Percentiles rank a stretch among this genome's conserved stretches.
phyloP scores from a whole-genome alignment of 345 rosid species.

The Eucalyptus erythrocorys region DNA sequence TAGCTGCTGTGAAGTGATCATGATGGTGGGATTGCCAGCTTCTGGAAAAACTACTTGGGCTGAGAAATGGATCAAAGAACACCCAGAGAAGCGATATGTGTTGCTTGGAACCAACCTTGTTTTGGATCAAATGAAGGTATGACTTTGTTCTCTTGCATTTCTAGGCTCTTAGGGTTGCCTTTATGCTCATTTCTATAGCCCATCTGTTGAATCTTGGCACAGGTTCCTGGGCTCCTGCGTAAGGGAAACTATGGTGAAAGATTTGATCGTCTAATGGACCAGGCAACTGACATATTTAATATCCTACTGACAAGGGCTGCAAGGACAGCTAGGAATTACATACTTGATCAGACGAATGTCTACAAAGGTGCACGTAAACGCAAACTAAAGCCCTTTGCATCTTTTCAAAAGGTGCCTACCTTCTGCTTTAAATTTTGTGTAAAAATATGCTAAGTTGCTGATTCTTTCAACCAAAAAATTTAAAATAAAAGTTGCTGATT shows the following conservation, averaged over 20 bases:
- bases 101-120: slow-evolving; percentile 21
- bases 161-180: background rate
- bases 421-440: background rate
- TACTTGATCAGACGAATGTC: slow-evolving; percentile 25
- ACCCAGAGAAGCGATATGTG: slow-evolving; percentile 20
- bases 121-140: slow-evolving; percentile 30
- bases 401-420: slow-evolving; percentile 7
- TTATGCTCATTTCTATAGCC: background rate
- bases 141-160: background rate
- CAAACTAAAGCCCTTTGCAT: slow-evolving; percentile 14
- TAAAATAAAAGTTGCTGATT: background rate
- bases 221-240: slow-evolving; percentile 16
- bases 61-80: slow-evolving; percentile 19
- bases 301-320: slow-evolving; percentile 16
- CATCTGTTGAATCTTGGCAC: background rate
- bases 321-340: slow-evolving; percentile 5
- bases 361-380: slow-evolving; percentile 18
- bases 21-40: slow-evolving; percentile 28
- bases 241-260: slow-evolving; percentile 8
- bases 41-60: slow-evolving; percentile 28
- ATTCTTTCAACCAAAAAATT: background rate
- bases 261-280: slow-evolving; percentile 6
- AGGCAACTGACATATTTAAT: slow-evolving; percentile 9
- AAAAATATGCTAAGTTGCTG: background rate
- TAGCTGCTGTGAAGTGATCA: slow-evolving; percentile 12